Conservation (phyloP, 2,329 filamentous ascomycete genomes). For the Helicocarpus griseus region DNA sequence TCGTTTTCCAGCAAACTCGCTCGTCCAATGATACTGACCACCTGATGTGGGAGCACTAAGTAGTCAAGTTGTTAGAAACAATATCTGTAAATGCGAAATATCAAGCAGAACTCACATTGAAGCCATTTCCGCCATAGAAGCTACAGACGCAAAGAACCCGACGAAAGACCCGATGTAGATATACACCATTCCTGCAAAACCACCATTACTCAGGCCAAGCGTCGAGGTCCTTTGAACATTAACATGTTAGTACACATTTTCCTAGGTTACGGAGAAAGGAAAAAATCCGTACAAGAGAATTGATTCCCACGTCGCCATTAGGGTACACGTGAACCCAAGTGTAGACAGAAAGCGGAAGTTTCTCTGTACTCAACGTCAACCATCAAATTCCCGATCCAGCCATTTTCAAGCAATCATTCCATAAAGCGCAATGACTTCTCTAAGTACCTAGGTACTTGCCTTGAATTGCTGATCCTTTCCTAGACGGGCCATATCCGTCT, state of each 20-base stretch:
- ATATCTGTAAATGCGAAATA: neutral
- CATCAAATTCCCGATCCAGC: neutral
- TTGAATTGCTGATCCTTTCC: conserved; percentile 43
- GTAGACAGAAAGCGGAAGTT: conserved; percentile 33
- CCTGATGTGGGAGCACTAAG: conserved; percentile 35
- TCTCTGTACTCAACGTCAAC: conserved; percentile 17
- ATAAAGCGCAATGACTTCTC: neutral
- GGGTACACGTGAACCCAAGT: conserved; percentile 31
- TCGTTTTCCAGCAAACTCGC: conserved; percentile 22
- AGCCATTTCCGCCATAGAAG: conserved; percentile 32
- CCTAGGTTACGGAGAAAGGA: neutral
- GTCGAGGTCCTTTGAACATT: conserved; percentile 9
- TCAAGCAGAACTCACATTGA: conserved; percentile 22
- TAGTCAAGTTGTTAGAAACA: conserved; percentile 9
- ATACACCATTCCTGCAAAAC: conserved; percentile 22
- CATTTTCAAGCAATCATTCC: neutral
- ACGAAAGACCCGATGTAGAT: conserved; percentile 22
- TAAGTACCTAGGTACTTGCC: conserved; percentile 13
- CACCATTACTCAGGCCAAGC: conserved; percentile 23
- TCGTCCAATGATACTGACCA: conserved; percentile 37
- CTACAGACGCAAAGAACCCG: conserved; percentile 21
- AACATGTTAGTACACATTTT: neutral
- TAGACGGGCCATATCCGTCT: conserved; percentile 39
- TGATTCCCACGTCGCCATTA: conserved; percentile 33
- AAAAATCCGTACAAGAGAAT: conserved; percentile 22